Evolutionary conservation across 768 basidiomycete genomes (phyloP).

Genomic region (Austroboletus festivus): DNA sequence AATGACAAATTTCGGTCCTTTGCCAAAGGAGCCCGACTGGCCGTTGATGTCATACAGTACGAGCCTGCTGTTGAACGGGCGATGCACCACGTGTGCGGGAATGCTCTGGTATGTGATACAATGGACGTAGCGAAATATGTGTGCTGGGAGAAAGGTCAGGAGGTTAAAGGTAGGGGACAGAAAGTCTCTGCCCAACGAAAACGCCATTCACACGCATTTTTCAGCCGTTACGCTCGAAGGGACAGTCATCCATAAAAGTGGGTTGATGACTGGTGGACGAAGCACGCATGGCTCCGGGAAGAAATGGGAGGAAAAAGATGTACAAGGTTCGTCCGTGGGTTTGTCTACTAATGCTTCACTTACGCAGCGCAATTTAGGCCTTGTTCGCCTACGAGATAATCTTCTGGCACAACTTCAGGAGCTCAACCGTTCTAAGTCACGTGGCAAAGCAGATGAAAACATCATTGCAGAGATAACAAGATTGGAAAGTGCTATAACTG

Average conservation of each 20-base stretch:
- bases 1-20: constrained; percentile 94
- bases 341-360: constrained; percentile 25
- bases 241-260: constrained; percentile 95
- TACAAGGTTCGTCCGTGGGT: constrained; percentile 58
- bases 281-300: constrained; percentile 72
- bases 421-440: constrained; percentile 78
- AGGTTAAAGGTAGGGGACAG: constrained; percentile 87
- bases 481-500: constrained; percentile 70
- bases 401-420: constrained; percentile 77
- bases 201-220: background rate
- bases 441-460: constrained; percentile 79
- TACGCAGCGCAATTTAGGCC: constrained; percentile 28
- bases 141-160: constrained; percentile 92
- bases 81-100: constrained; percentile 95
- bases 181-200: constrained; percentile 29
- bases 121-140: constrained; percentile 91
- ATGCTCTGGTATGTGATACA: constrained; percentile 90
- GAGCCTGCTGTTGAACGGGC: constrained; percentile 87
- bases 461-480: constrained; percentile 73
- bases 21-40: constrained; percentile 81
- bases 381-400: constrained; percentile 63
- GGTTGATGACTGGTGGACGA: constrained; percentile 92
- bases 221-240: constrained; percentile 95
- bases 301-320: constrained; percentile 94
- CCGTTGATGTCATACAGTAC: constrained; percentile 81